Base-by-base conservation (phyloP, 1,139 yeast species). In the Kodamaea suecica region DNA sequence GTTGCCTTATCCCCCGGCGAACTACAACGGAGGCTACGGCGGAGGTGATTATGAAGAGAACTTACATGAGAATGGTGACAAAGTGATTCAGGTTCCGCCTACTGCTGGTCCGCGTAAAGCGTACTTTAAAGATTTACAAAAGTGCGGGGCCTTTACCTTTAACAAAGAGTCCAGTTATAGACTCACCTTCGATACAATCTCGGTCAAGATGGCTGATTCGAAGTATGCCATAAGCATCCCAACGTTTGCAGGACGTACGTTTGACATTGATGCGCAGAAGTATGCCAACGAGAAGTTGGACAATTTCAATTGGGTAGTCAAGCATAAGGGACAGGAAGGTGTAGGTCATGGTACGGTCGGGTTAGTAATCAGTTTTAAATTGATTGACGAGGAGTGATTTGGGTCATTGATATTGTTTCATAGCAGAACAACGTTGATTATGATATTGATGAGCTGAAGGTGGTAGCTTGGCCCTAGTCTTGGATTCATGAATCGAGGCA, bases 221-320 rank as follows among this genome's bases (percentile, higher is more conserved):
- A 52, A 58, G 35, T 70, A 70, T 41, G 60, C 66, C 2, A 69
- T 70, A 0, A 51, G 64, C 27, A 57, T 70, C 11, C 75, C 76
- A 1, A 65, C 72, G 2, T 62, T 52, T 39, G 64, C 66, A 7
- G 52, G 48, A 33, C 57, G 53, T 34, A 60, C 68, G 3, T 66
- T 69, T 40, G 75, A 70, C 42, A 59, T 70, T 17, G 57, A 66
- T 38, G 73, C 68, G 1, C 52, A 55, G 21, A 53, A 51, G 27
- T 70, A 63, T 40, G 72, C 73, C 27, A 68, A 69, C 38, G 73
- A 68, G 4, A 55, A 57, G 8, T 52, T 70, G 38, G 53, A 70
- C 45, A 69, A 68, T 42, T 66, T 70, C 50, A 69, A 70, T 41
- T 70, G 72, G 72, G 57, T 63, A 4, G 46, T 70, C 30, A 70